phyloP scores from a whole-genome alignment of 305 asterid genomes.

The Fraxinus latifolia region DNA sequence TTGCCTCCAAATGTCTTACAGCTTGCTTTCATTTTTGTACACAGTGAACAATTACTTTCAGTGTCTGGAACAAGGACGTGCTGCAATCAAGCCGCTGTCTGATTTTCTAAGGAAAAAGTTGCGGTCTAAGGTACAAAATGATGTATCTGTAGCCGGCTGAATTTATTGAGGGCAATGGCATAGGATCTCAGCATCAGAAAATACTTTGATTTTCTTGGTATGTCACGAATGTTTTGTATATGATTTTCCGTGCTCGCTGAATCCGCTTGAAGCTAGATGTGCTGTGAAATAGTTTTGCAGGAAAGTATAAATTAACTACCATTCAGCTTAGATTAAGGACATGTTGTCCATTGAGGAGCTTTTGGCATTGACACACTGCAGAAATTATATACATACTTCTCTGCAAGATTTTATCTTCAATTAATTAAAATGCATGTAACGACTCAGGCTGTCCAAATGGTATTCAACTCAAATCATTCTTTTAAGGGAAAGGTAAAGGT shows the following conservation, averaged over 20 bases:
- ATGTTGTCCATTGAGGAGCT: background rate
- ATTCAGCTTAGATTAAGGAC: background rate
- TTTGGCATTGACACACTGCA: background rate
- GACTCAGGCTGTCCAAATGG: no score
- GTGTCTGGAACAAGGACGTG: slow-evolving; percentile 70
- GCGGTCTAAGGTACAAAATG: slow-evolving; percentile 36
- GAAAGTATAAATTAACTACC: background rate
- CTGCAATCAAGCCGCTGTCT: slow-evolving; percentile 60
- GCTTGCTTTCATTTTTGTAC: background rate
- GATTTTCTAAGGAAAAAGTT: slow-evolving; percentile 70
- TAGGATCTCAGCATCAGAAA: background rate
- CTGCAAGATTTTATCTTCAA: no score
- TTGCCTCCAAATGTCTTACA: background rate
- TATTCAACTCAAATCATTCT: no score
- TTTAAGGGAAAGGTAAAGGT: no score
- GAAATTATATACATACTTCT: no score
- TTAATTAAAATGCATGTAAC: background rate
- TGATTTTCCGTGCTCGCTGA: background rate
- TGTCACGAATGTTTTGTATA: background rate
- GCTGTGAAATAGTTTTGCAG: background rate
- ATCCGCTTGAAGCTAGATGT: background rate
- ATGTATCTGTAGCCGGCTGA: slow-evolving; percentile 38
- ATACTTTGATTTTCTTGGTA: background rate
- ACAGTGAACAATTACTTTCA: slow-evolving; percentile 70
- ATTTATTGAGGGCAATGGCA: background rate